Percentiles rank a stretch among this genome's conserved stretches.
These are phyloP conservation scores for Papilionanthe hybrid DNA, from an alignment of 116 monocot species.

Conservation along the genomic window DNA sequence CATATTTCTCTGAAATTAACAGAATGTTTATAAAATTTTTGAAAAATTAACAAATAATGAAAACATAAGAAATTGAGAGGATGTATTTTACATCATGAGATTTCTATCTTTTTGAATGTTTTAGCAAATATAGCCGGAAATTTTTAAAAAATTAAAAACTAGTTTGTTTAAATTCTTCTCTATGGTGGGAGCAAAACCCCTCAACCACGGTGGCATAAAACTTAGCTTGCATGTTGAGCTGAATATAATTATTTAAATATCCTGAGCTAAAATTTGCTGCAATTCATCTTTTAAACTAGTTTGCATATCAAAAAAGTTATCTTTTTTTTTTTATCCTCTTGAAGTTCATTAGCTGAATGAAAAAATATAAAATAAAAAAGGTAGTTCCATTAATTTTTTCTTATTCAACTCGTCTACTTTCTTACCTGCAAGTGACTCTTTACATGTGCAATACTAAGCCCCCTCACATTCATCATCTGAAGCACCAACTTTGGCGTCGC, in stretches of 20 bases:
- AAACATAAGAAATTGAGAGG: too few relatives aligned
- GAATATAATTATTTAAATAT: background rate
- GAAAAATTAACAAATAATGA: too few relatives aligned
- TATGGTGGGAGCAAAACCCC: background rate
- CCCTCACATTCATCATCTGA: conserved; percentile 47
- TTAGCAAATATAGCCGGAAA: too few relatives aligned
- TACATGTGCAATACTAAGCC: conserved; percentile 72
- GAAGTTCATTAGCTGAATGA: too few relatives aligned
- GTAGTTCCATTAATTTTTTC: background rate
- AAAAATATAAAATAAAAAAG: too few relatives aligned
- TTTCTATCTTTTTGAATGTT: too few relatives aligned
- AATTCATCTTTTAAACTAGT: background rate
- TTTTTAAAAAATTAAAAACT: background rate
- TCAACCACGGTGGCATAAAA: too few relatives aligned
- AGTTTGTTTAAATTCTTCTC: background rate
- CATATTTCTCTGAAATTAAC: background rate
- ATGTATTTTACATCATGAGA: too few relatives aligned
- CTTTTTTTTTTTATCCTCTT: background rate
- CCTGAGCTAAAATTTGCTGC: background rate
- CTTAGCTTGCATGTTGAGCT: too few relatives aligned
- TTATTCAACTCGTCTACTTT: background rate
- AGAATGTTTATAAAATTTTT: background rate
- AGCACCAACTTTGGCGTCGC: conserved; percentile 30
- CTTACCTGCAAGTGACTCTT: conserved; percentile 63
- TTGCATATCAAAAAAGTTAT: background rate